Percentiles rank a stretch among this genome's conserved stretches.
These are phyloP conservation scores for Fomes fomentarius DNA, from an alignment of 1,284 basidiomycete species.

Conservation along the genomic window DNA sequence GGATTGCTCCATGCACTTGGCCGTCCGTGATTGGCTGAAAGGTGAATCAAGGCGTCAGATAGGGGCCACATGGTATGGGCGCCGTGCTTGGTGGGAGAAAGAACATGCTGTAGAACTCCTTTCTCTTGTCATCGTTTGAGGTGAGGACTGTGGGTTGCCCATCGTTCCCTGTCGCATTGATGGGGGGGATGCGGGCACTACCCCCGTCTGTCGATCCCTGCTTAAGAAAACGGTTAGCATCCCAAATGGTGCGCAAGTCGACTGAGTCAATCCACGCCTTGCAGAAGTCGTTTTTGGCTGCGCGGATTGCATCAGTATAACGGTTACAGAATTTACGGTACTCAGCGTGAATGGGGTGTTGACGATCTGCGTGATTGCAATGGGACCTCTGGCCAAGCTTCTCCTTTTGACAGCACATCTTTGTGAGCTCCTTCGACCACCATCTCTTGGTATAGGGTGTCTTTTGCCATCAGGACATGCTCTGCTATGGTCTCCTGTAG, in stretches of 20 bases:
- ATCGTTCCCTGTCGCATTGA: slow-evolving; percentile 15
- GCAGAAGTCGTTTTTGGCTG: too few species aligned
- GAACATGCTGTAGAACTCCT: slow-evolving; percentile 32
- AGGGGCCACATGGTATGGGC: slow-evolving; percentile 13
- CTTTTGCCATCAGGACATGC: slow-evolving; percentile 27
- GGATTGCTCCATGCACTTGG: slow-evolving; percentile 22
- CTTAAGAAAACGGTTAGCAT: slow-evolving; percentile 33
- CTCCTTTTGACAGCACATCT: slow-evolving; percentile 25
- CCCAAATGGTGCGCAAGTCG: slow-evolving; percentile 34
- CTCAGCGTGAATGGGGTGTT: slow-evolving; percentile 31
- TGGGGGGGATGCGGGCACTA: slow-evolving; percentile 34
- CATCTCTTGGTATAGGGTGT: slow-evolving; percentile 32
- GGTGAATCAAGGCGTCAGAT: slow-evolving; percentile 29
- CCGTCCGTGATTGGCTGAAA: slow-evolving; percentile 22
- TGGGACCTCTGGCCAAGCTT: too few species aligned
- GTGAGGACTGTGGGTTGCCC: slow-evolving; percentile 31
- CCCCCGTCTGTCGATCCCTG: slow-evolving; percentile 34
- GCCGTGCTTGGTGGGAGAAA: slow-evolving; percentile 30
- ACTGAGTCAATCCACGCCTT: slow-evolving; percentile 37
- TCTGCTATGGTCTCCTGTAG: slow-evolving; percentile 25
- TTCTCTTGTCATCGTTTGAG: too few species aligned
- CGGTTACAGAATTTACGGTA: slow-evolving; percentile 21
- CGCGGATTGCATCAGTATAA: slow-evolving; percentile 35
- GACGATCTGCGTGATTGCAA: too few species aligned
- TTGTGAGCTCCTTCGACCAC: slow-evolving; percentile 32